phyloP scores from a whole-genome alignment of 176 grass and related monocot genomes.

The Aegilops bicornis region DNA sequence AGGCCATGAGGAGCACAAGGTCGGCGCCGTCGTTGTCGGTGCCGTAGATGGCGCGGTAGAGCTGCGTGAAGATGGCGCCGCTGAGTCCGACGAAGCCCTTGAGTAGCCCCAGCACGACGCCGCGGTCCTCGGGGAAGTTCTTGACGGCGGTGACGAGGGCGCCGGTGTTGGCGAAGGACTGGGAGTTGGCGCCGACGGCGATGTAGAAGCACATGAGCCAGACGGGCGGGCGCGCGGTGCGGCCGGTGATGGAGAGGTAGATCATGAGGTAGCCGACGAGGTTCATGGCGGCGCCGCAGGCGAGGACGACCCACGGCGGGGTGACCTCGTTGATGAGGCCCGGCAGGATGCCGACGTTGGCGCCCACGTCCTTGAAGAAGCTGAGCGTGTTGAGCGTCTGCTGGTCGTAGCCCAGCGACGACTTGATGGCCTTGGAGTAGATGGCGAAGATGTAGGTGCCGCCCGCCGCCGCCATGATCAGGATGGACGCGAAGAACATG shows the following conservation, averaged over 20 bases:
- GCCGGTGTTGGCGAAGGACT: constrained; percentile 82
- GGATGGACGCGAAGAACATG: constrained; percentile 73
- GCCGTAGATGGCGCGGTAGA: constrained; percentile 71
- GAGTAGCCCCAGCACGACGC: constrained; percentile 64
- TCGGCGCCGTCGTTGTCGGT: constrained; percentile 31
- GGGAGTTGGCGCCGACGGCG: constrained; percentile 63
- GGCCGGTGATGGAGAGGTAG: constrained; percentile 59
- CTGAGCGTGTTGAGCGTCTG: constrained; percentile 74
- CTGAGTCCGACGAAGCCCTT: constrained; percentile 83
- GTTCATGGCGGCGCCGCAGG: constrained; percentile 64
- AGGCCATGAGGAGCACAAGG: constrained; percentile 75
- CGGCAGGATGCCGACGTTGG: constrained; percentile 62
- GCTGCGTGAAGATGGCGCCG: constrained; percentile 88
- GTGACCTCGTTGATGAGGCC: constrained; percentile 66
- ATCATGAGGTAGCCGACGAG: constrained; percentile 78
- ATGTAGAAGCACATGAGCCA: constrained; percentile 89
- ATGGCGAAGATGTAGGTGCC: constrained; percentile 81
- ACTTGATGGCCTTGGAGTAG: constrained; percentile 73
- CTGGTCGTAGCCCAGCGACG: constrained; percentile 73
- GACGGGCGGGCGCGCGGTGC: constrained; percentile 33
- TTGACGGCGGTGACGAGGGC: constrained; percentile 63
- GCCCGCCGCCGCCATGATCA: constrained; percentile 62
- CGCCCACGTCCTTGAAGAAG: constrained; percentile 89
- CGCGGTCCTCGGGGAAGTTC: constrained; percentile 73
- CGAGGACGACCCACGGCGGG: constrained; percentile 59